Base-by-base conservation (phyloP, 2,329 filamentous ascomycete genomes). In the Colletotrichum siamense region DNA sequence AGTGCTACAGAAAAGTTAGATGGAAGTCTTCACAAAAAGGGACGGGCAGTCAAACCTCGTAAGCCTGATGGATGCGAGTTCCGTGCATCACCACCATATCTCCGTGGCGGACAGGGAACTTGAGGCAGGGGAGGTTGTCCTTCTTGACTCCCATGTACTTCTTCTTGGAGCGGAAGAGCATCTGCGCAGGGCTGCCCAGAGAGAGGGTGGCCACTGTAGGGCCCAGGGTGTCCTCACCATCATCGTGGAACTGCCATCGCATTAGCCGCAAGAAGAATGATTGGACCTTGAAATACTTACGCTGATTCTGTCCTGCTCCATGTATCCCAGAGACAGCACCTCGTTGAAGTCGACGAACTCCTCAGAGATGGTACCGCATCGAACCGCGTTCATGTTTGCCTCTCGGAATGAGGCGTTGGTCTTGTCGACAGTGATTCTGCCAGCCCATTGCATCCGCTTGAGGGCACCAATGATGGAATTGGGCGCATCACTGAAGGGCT, bases 81-180 rank as follows among this genome's bases (percentile, higher is more conserved):
- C 92, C 92, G 78, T 92, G 88, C 92, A 94, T 94, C 22, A 94
- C 84, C 3, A 92, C 87, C 13, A 94, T 88, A 80, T 94, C 92
- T 1, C 92, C 93, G 80, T 94, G 92, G 9, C 87, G 85, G 5
- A 94, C 83, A 2, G 81, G 78, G 1, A 90, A 79, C 7, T 83
- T 81, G 0, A 90, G 78, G 7, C 76, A n/a, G 22, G 36, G 13
- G 1, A n/a, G 16, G n/a, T 30, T 18, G 18, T 32, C 30, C 8
- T 75, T 30, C 9, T 55, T 32, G n/a, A 13, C 44, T 5, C 39
- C 52, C 26, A 49, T n/a, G 1, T 83, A 65, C 18, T 81, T 84
- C 8, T 79, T 78, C 82, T 94, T 94, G 69, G 90, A 87, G 2
- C 90, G 86, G 78, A 93, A 88, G 5, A 82, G 82, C 92, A 94